phyloP scores from a whole-genome alignment of 495 filamentous ascomycete genomes.

The Aspergillus baeticus region DNA sequence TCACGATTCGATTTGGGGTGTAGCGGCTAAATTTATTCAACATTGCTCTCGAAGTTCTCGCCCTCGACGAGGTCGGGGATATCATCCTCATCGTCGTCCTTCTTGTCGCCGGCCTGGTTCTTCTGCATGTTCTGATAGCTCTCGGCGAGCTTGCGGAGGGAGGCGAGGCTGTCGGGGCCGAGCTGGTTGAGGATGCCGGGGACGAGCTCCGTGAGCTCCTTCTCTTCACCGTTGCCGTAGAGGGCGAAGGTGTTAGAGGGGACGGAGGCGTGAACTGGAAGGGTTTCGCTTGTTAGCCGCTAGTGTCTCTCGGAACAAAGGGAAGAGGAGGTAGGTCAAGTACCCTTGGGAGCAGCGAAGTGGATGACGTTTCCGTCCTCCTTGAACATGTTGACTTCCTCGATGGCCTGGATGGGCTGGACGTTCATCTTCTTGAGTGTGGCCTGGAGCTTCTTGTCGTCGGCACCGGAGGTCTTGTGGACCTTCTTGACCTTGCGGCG shows the following conservation, averaged over 20 bases:
- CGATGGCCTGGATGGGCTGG: conserved; percentile 96
- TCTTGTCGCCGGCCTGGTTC: conserved; percentile 72
- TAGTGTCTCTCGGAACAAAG: not conserved
- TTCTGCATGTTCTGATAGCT: conserved; percentile 99
- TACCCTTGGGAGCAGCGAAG: conserved; percentile 95
- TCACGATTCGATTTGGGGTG: too few species aligned
- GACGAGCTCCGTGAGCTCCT: conserved; percentile 98
- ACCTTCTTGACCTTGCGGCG: conserved; percentile 98
- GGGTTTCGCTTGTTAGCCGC: not conserved
- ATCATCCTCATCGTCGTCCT: conserved; percentile 78
- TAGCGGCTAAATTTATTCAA: conserved; percentile 61
- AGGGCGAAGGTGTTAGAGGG: conserved; percentile 98
- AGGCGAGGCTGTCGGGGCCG: conserved; percentile 95
- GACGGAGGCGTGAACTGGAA: conserved; percentile 90
- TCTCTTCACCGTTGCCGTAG: conserved; percentile 98
- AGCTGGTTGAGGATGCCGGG: conserved; percentile 99
- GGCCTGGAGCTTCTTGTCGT: conserved; percentile 99
- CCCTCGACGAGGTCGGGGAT: conserved; percentile 96
- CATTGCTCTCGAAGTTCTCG: conserved; percentile 95
- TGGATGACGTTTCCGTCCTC: conserved; percentile 99
- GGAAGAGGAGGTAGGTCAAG: conserved; percentile 27
- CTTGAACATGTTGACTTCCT: conserved; percentile 99
- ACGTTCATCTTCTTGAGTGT: conserved; percentile 94
- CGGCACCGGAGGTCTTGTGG: conserved; percentile 81
- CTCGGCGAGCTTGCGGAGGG: conserved; percentile 95